These are phyloP conservation scores for Brassica balearica DNA, from an alignment of 441 rosid genomes.

Conservation along the genomic window DNA sequence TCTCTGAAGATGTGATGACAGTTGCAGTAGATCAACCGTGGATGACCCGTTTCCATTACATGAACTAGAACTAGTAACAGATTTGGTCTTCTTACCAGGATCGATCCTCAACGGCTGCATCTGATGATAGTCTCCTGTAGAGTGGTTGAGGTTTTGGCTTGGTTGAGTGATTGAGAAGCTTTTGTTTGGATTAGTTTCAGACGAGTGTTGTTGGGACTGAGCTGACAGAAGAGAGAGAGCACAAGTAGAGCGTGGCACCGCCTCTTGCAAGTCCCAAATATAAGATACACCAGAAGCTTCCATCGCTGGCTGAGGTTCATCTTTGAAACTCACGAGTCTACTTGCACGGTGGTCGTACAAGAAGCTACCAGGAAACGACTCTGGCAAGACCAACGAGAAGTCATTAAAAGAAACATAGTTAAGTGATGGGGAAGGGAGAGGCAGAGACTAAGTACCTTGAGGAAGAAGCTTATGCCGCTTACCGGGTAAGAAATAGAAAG, in stretches of 20 bases:
- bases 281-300: slow-evolving; percentile 46
- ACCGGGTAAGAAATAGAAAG: slow-evolving; percentile 51
- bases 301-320: slow-evolving; percentile 20
- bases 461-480: slow-evolving; percentile 45
- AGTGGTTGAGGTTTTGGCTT: slow-evolving; percentile 19
- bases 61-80: slow-evolving; percentile 35
- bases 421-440: neutral
- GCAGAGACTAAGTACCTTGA: slow-evolving; percentile 49
- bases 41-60: slow-evolving; percentile 49
- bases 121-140: slow-evolving; percentile 16
- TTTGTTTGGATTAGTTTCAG: slow-evolving; percentile 44
- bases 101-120: slow-evolving; percentile 31
- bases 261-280: slow-evolving; percentile 52
- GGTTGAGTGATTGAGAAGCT: slow-evolving; percentile 48
- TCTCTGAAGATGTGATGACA: slow-evolving; percentile 76
- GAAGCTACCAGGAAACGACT: slow-evolving; percentile 20
- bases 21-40: slow-evolving; percentile 71
- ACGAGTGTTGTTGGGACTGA: slow-evolving; percentile 57
- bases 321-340: slow-evolving; percentile 41
- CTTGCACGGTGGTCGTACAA: slow-evolving; percentile 33
- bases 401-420: slow-evolving; percentile 36
- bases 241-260: slow-evolving; percentile 53
- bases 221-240: slow-evolving; percentile 99
- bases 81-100: slow-evolving; percentile 42
- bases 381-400: slow-evolving; percentile 46